Conservation (phyloP, 495 filamentous ascomycete genomes). For the Jackrogersella minutella region DNA sequence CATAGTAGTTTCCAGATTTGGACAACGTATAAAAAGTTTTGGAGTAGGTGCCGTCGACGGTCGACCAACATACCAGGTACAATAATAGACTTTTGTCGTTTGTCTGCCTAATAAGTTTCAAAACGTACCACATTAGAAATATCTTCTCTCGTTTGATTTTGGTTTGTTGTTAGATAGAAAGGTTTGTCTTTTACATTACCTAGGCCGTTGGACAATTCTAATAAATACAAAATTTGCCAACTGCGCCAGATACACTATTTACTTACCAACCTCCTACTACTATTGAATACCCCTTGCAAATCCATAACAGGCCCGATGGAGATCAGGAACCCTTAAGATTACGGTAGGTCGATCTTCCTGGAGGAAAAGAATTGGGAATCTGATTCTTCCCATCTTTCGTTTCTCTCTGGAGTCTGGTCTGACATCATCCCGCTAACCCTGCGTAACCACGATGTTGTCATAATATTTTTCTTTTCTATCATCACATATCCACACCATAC, state of each 20-base stretch:
- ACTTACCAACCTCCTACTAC: too few species aligned
- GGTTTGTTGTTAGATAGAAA: background rate
- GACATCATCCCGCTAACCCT: slow-evolving; percentile 43
- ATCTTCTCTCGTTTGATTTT: background rate
- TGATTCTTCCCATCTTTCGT: slow-evolving; percentile 16
- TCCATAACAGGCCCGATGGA: slow-evolving; percentile 32
- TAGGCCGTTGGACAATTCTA: background rate
- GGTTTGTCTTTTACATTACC: slow-evolving; percentile 1
- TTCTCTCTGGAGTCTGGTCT: slow-evolving; percentile 18
- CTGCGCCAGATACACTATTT: background rate
- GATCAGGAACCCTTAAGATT: slow-evolving; percentile 37
- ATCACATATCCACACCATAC: background rate
- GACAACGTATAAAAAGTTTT: background rate
- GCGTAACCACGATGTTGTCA: slow-evolving; percentile 42
- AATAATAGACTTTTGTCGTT: background rate
- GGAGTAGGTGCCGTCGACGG: background rate
- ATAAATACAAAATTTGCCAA: background rate
- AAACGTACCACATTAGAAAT: slow-evolving; percentile 1
- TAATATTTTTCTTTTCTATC: slow-evolving; percentile 19
- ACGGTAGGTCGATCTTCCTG: slow-evolving; percentile 37
- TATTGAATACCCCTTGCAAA: slow-evolving; percentile 34
- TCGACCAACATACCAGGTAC: background rate
- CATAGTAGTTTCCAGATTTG: background rate
- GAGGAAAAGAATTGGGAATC: slow-evolving; percentile 19
- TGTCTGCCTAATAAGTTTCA: background rate